Conservation (phyloP, 1,139 yeast species). For the Dujonia santamariae region DNA sequence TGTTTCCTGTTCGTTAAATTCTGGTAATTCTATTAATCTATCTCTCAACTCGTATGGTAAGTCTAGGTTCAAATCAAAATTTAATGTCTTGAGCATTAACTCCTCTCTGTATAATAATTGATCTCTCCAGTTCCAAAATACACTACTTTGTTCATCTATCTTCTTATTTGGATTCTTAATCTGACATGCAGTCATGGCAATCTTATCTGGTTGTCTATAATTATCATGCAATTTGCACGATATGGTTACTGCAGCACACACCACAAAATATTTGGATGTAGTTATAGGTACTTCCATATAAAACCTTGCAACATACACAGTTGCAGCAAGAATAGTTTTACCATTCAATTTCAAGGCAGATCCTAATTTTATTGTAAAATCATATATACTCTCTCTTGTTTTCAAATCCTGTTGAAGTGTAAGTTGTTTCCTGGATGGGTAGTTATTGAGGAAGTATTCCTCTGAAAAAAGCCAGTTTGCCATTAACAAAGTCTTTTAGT, state of each 20-base stretch:
- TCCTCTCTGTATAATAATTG: conserved; percentile 45
- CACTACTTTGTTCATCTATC: conserved; percentile 39
- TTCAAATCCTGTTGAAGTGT: conserved; percentile 34
- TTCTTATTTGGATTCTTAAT: conserved; percentile 30
- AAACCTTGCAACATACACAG: conserved; percentile 39
- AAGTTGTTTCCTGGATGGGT: conserved; percentile 30
- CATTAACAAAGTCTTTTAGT: too few relatives aligned
- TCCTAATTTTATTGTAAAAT: conserved; percentile 38
- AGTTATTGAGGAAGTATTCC: conserved; percentile 24
- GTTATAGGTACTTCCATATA: conserved; percentile 45
- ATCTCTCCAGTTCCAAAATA: conserved; percentile 48
- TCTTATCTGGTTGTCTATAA: conserved; percentile 42
- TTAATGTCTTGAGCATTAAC: conserved; percentile 35
- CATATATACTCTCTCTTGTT: conserved; percentile 38
- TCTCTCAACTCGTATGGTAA: conserved; percentile 40
- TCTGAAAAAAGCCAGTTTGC: conserved; percentile 41
- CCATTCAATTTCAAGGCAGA: conserved; percentile 40
- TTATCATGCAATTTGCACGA: conserved; percentile 44
- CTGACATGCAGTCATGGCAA: conserved; percentile 38
- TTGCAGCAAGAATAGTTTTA: conserved; percentile 42
- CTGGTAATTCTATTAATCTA: conserved; percentile 13
- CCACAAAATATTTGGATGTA: conserved; percentile 44
- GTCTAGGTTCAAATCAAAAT: conserved; percentile 38
- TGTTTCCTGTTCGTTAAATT: conserved; percentile 2
- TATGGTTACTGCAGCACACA: conserved; percentile 44